Evolutionary conservation across 2,329 filamentous ascomycete species (phyloP).

Genomic region (Magnaporthiopsis rhizophila): DNA sequence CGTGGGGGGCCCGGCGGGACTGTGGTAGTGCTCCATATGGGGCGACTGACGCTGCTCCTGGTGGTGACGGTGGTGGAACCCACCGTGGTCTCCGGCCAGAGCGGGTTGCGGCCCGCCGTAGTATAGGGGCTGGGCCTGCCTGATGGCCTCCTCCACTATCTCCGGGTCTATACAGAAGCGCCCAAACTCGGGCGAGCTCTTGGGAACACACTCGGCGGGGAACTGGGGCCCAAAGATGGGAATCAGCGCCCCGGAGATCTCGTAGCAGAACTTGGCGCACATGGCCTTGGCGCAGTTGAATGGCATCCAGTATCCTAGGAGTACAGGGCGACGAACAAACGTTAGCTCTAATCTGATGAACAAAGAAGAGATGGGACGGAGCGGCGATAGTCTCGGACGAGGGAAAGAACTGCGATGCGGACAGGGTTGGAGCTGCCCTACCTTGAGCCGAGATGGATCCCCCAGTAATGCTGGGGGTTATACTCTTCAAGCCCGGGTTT

Average conservation of each 20-base stretch:
- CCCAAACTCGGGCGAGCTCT: slow-evolving; percentile 54
- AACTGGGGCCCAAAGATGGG: slow-evolving; percentile 86
- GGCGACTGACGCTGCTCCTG: neutral
- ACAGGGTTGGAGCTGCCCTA: slow-evolving; percentile 29
- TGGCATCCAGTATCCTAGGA: slow-evolving; percentile 90
- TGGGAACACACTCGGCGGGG: slow-evolving; percentile 59
- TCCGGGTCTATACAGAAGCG: slow-evolving; percentile 57
- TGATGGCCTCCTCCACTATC: slow-evolving; percentile 45
- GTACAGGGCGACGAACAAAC: slow-evolving; percentile 5
- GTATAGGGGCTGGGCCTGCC: slow-evolving; percentile 1
- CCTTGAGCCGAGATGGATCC: slow-evolving; percentile 86
- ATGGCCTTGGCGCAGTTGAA: slow-evolving; percentile 78
- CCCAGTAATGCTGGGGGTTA: slow-evolving; percentile 90
- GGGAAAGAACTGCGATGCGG: neutral
- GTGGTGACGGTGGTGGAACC: neutral
- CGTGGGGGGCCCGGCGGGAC: neutral
- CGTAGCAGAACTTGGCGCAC: slow-evolving; percentile 81
- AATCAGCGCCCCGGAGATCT: slow-evolving; percentile 76
- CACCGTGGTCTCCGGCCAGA: neutral
- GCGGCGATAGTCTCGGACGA: neutral
- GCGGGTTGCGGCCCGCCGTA: neutral
- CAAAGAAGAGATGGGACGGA: neutral
- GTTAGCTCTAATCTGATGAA: slow-evolving; percentile 7
- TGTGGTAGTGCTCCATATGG: neutral
- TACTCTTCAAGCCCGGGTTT: slow-evolving; percentile 78